These are phyloP conservation scores for Sphaerobolus stellatus DNA, from an alignment of 1,284 basidiomycete genomes.

Conservation along the genomic window DNA sequence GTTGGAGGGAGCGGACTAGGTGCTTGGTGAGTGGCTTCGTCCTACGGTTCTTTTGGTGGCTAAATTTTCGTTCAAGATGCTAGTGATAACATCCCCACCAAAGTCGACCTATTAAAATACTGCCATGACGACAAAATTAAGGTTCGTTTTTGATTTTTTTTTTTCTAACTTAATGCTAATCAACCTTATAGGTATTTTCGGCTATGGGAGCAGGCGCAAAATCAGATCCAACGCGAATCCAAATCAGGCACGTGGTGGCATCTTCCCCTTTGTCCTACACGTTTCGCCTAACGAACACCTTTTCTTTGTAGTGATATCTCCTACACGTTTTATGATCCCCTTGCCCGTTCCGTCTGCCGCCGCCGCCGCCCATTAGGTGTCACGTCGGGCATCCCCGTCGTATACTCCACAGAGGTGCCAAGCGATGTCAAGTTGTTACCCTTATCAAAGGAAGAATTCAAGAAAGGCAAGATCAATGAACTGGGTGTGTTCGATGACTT, in stretches of 20 bases:
- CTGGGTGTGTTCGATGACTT: constrained; percentile 93
- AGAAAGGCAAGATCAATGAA: constrained; percentile 88
- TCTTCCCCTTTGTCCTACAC: neutral
- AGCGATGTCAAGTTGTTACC: constrained; percentile 85
- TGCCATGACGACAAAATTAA: constrained; percentile 77
- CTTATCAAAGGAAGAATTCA: constrained; percentile 88
- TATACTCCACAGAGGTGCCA: constrained; percentile 94
- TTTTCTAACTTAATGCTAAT: constrained; percentile 1
- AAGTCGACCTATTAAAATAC: constrained; percentile 85
- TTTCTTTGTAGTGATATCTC: constrained; percentile 38
- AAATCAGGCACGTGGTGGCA: constrained; percentile 57
- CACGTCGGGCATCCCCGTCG: constrained; percentile 81
- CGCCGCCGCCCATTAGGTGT: constrained; percentile 74
- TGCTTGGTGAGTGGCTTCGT: constrained; percentile 61
- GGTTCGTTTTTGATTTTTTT: constrained; percentile 36
- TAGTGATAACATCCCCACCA: constrained; percentile 96
- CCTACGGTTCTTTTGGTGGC: constrained; percentile 19
- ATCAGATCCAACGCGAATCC: constrained; percentile 90
- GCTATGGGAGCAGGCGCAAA: constrained; percentile 99
- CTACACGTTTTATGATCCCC: constrained; percentile 89
- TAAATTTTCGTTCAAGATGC: constrained; percentile 63
- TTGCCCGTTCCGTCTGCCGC: constrained; percentile 87
- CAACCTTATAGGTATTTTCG: constrained; percentile 72
- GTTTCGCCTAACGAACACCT: neutral
- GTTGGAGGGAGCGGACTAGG: constrained; percentile 85